Evolutionary conservation across 495 filamentous ascomycete species (phyloP).

Genomic region (Lasiosphaeris hirsuta): DNA sequence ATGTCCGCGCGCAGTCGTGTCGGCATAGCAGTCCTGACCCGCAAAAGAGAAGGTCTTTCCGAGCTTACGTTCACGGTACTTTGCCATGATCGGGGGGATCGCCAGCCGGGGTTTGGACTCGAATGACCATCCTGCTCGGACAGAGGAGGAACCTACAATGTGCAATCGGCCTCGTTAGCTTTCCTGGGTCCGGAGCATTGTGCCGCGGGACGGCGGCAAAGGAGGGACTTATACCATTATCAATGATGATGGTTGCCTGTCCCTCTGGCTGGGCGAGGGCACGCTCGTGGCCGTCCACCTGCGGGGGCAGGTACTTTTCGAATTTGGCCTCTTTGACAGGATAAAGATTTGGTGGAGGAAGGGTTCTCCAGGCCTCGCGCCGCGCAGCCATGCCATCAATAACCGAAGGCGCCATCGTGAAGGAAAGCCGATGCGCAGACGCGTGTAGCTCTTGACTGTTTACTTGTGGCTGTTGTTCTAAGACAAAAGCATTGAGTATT

Average conservation of each 20-base stretch:
- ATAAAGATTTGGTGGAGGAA: slow-evolving; percentile 45
- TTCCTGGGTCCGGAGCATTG: not conserved
- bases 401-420: slow-evolving; percentile 44
- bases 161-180: slow-evolving; percentile 7
- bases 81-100: slow-evolving; percentile 84
- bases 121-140: slow-evolving; percentile 94
- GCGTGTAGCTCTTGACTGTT: not conserved
- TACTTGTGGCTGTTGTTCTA: not conserved
- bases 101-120: slow-evolving; percentile 73
- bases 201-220: not conserved
- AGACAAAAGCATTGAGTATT: not conserved
- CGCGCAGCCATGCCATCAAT: slow-evolving; percentile 34
- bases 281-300: slow-evolving; percentile 62
- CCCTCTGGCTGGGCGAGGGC: slow-evolving; percentile 49
- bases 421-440: not conserved
- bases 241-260: slow-evolving; percentile 82
- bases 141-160: slow-evolving; percentile 69
- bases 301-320: slow-evolving; percentile 64
- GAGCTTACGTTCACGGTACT: slow-evolving; percentile 90
- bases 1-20: slow-evolving; percentile 88
- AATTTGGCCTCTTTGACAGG: slow-evolving; percentile 72
- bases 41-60: slow-evolving; percentile 86
- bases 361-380: slow-evolving; percentile 37
- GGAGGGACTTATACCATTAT: slow-evolving; percentile 71
- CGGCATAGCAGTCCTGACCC: slow-evolving; percentile 85